Conservation (phyloP, 2,329 filamentous ascomycete genomes). For the Pestalotiopsis sp. region DNA sequence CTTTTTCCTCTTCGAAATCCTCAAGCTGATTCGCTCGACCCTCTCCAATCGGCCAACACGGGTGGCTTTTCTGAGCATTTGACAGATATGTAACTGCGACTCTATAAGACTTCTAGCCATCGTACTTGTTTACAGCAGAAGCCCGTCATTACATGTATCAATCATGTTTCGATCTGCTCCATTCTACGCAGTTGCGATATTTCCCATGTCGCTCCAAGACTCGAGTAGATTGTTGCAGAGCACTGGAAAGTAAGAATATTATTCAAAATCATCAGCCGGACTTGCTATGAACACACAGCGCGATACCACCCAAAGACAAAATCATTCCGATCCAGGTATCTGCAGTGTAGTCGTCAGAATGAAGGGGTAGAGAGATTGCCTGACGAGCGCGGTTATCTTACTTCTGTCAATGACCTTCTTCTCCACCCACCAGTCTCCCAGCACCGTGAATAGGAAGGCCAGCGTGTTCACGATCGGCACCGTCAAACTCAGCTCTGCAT, state of each 20-base stretch:
- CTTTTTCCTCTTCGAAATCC: no score
- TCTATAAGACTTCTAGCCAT: no score
- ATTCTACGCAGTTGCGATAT: no score
- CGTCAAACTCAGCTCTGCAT: constrained; percentile 82
- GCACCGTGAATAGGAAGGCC: constrained; percentile 92
- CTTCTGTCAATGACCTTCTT: constrained; percentile 85
- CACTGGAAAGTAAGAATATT: neutral
- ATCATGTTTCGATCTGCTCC: no score
- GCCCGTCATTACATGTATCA: no score
- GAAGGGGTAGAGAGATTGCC: constrained; percentile 1
- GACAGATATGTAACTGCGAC: no score
- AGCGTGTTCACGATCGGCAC: constrained; percentile 94
- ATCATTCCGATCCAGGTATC: constrained; percentile 85
- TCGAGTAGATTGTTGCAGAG: neutral
- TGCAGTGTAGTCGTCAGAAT: constrained; percentile 55
- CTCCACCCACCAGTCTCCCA: constrained; percentile 95
- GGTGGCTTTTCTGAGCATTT: no score
- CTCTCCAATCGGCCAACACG: no score
- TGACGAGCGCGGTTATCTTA: constrained; percentile 40
- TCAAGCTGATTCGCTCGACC: no score
- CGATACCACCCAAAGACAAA: constrained; percentile 79
- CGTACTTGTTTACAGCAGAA: no score
- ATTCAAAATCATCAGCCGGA: constrained; percentile 19
- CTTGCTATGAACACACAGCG: constrained; percentile 77
- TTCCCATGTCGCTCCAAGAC: no score